Evolutionary conservation across 2,329 filamentous ascomycete genomes (phyloP).

Genomic region (Aspergillus tubingensis): DNA sequence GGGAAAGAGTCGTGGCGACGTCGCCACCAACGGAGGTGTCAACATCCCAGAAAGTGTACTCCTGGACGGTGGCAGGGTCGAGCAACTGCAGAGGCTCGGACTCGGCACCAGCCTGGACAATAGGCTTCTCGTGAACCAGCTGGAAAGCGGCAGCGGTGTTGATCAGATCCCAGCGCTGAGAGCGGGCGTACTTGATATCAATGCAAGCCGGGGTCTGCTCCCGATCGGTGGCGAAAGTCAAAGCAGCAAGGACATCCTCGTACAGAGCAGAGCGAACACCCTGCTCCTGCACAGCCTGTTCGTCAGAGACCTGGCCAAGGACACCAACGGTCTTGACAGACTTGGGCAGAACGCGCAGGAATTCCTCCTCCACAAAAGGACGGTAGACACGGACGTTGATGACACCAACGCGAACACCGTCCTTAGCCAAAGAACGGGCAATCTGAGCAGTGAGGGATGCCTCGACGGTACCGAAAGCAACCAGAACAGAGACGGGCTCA

Average conservation of each 20-base stretch:
- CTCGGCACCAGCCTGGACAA: constrained; percentile 39
- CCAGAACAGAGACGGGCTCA: constrained; percentile 76
- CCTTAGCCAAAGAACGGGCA: constrained; percentile 68
- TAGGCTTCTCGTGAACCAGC: constrained; percentile 45
- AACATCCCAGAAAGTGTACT: constrained; percentile 93
- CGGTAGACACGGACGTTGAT: constrained; percentile 92
- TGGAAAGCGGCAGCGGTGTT: constrained; percentile 49
- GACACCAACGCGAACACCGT: constrained; percentile 78
- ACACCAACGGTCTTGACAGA: constrained; percentile 77
- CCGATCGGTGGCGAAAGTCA: constrained; percentile 74
- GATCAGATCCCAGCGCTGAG: constrained; percentile 62
- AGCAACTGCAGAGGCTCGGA: constrained; percentile 54
- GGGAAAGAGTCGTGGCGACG: constrained; percentile 64
- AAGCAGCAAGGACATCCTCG: constrained; percentile 82
- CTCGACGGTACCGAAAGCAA: constrained; percentile 91
- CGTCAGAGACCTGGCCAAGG: constrained; percentile 81
- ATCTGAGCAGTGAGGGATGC: constrained; percentile 83
- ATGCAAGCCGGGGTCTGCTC: constrained; percentile 64
- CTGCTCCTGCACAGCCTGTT: constrained; percentile 70
- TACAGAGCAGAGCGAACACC: constrained; percentile 83
- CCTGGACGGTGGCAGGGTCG: constrained; percentile 62
- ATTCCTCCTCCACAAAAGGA: constrained; percentile 92
- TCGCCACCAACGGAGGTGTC: constrained; percentile 70
- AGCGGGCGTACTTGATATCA: constrained; percentile 88
- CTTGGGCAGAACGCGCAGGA: constrained; percentile 76